Percentiles rank a stretch among this genome's conserved stretches.
Conservation (phyloP, 2,329 filamentous ascomycete species). For the Alternaria ventricosa region DNA sequence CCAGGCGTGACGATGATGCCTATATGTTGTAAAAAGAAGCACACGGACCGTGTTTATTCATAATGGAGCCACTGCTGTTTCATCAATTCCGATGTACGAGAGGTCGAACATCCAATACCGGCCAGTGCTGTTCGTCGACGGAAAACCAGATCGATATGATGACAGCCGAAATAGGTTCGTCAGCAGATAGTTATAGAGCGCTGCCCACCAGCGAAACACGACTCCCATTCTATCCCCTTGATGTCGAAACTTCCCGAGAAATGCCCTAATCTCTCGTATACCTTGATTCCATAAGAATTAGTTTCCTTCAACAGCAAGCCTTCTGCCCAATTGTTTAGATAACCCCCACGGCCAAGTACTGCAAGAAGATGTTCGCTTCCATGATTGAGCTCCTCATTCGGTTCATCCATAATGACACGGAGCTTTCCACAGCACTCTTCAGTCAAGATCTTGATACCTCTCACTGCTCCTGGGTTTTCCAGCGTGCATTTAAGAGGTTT, state of each 20-base stretch:
- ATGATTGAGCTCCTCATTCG: not conserved
- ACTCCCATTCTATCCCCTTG: not conserved
- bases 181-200: not conserved
- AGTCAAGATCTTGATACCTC: no score
- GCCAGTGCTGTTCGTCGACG: no score
- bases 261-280: not conserved
- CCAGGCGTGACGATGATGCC: not conserved
- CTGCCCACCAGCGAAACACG: not conserved
- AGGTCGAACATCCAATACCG: no score
- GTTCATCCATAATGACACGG: not conserved
- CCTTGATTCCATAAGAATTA: no score
- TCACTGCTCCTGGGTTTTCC: no score
- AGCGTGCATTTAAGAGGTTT: not conserved
- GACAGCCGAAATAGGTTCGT: no score
- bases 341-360: not conserved
- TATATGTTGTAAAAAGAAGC: rapidly evolving
- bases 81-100: no score
- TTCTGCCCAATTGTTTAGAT: no score
- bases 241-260: no score
- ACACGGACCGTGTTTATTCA: rapidly evolving
- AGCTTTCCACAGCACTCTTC: no score
- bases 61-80: not conserved
- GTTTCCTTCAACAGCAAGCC: no score
- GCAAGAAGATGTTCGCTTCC: not conserved
- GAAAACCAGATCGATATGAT: no score